phyloP scores from a whole-genome alignment of 2,329 filamentous ascomycete species.

The Hypoxylon sp. region DNA sequence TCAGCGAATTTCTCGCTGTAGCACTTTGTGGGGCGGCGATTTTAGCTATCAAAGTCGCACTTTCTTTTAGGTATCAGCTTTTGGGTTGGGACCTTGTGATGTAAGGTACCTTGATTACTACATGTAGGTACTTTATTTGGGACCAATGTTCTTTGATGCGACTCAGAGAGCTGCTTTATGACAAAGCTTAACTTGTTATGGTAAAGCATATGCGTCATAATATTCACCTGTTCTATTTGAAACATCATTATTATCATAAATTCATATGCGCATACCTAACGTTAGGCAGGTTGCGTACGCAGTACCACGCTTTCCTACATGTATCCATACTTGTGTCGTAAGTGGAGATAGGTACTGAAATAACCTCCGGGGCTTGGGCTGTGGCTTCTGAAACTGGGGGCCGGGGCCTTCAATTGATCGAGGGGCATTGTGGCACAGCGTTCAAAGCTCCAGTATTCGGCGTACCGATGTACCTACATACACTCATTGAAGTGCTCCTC shows the following conservation, averaged over 20 bases:
- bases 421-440: constrained; percentile 36
- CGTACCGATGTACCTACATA: constrained; percentile 11
- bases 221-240: background rate
- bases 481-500: too few species aligned
- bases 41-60: constrained; percentile 9
- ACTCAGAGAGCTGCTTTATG: background rate
- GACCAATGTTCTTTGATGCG: background rate
- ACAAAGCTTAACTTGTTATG: too few species aligned
- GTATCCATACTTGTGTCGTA: too few species aligned
- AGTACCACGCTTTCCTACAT: too few species aligned
- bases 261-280: background rate
- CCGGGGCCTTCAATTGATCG: constrained; percentile 9
- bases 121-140: background rate
- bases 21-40: constrained; percentile 2
- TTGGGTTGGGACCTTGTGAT: background rate
- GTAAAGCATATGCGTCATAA: background rate
- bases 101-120: background rate
- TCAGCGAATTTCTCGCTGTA: background rate
- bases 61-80: constrained; percentile 2
- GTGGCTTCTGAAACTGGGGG: constrained; percentile 24
- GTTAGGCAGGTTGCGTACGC: background rate
- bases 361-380: too few species aligned
- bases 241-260: too few species aligned
- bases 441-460: constrained; percentile 24
- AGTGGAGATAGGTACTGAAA: too few species aligned